Evolutionary conservation across 164 flowering plant species (phyloP).

Genomic region (Vitis rotundifolia): DNA sequence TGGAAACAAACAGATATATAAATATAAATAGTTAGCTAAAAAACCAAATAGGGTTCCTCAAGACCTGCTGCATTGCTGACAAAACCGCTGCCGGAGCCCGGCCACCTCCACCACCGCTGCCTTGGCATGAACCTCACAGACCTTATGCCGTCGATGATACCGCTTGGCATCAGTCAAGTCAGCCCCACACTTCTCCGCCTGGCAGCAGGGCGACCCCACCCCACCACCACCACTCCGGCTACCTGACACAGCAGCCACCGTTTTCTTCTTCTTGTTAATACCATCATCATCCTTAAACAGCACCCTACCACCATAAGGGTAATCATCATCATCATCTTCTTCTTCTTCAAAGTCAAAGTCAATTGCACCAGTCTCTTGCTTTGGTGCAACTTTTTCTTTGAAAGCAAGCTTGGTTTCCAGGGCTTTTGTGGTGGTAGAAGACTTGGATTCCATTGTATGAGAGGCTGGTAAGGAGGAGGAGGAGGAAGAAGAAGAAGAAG

Average conservation of each 20-base stretch:
- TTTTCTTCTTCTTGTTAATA: slow-evolving; percentile 24
- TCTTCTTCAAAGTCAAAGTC: slow-evolving; percentile 17
- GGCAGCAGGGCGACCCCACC: slow-evolving; percentile 24
- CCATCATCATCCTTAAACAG: slow-evolving; percentile 16
- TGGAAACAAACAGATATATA: too few species aligned
- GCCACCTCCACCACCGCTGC: slow-evolving; percentile 34
- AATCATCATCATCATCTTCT: slow-evolving; percentile 7
- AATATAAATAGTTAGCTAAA: too few species aligned
- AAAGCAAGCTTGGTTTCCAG: too few species aligned
- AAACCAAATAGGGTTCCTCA: too few species aligned
- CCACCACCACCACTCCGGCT: slow-evolving; percentile 13
- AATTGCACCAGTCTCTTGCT: background rate
- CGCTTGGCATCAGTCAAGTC: slow-evolving; percentile 35
- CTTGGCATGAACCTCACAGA: slow-evolving; percentile 52
- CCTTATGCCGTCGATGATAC: slow-evolving; percentile 52
- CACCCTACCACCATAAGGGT: background rate
- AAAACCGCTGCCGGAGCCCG: slow-evolving; percentile 45
- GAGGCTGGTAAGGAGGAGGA: too few species aligned
- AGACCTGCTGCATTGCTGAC: slow-evolving; percentile 68
- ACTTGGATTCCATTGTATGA: too few species aligned
- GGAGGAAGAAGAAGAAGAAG: too few species aligned
- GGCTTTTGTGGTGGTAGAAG: too few species aligned
- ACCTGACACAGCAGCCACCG: slow-evolving; percentile 5
- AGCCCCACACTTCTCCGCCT: slow-evolving; percentile 40
- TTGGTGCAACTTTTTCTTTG: background rate